Conservation (phyloP, 2,329 filamentous ascomycete species). For the Neofusicoccum parvum region DNA sequence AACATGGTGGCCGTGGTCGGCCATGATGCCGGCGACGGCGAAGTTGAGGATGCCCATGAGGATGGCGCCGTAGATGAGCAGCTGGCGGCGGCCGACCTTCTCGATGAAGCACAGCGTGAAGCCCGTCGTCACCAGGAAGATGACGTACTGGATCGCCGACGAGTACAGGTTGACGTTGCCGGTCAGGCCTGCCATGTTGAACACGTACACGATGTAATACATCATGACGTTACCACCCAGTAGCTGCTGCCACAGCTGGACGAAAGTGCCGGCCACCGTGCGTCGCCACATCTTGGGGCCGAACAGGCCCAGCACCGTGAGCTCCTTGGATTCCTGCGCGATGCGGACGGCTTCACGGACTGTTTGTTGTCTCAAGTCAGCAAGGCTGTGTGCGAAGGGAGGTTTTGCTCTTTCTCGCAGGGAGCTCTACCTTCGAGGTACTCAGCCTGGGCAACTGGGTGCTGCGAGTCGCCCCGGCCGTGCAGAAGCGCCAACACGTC, state of each 20-base stretch:
- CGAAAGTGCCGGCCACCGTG: slow-evolving; percentile 57
- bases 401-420: no score
- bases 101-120: slow-evolving; percentile 65
- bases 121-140: slow-evolving; percentile 63
- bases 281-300: slow-evolving; percentile 56
- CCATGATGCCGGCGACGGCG: slow-evolving; percentile 61
- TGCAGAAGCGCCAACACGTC: slow-evolving; percentile 57
- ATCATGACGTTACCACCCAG: slow-evolving; percentile 35
- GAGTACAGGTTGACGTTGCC: slow-evolving; percentile 22
- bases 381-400: no score
- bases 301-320: slow-evolving; percentile 18
- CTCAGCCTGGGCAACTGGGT: slow-evolving; percentile 64
- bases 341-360: slow-evolving; percentile 21
- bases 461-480: slow-evolving; percentile 56
- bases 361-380: not conserved
- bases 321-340: slow-evolving; percentile 12
- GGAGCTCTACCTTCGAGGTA: slow-evolving; percentile 52
- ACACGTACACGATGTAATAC: slow-evolving; percentile 62
- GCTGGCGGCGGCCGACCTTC: slow-evolving; percentile 59
- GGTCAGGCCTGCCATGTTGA: slow-evolving; percentile 49
- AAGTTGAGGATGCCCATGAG: slow-evolving; percentile 63
- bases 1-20: slow-evolving; percentile 54
- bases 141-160: slow-evolving; percentile 61
- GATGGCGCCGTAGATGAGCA: slow-evolving; percentile 59
- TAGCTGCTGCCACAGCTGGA: slow-evolving; percentile 60